Conservation (phyloP, 306 rosid genomes). For the Quercus variabilis region DNA sequence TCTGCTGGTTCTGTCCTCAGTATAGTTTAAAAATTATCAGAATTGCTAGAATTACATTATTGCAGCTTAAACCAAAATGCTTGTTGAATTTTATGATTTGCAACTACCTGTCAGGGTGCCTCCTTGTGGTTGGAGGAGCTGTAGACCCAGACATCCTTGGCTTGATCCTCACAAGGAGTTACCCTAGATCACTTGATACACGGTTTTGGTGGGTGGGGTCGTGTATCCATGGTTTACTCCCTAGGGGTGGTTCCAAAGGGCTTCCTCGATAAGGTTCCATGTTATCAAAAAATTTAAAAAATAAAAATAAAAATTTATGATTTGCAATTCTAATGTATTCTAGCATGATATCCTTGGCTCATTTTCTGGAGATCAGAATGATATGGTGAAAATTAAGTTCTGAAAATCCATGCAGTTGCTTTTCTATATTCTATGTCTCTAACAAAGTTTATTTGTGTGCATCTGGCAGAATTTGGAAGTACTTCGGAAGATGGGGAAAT, state of each 20-base stretch:
- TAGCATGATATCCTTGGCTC: background rate
- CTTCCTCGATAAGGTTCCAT: too few species aligned
- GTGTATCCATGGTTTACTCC: too few species aligned
- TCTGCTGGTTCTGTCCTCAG: background rate
- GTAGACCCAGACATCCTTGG: too few species aligned
- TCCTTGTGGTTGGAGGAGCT: too few species aligned
- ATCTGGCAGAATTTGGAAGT: conserved; percentile 71
- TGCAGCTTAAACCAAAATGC: background rate
- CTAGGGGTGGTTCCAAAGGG: too few species aligned
- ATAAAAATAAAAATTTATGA: background rate
- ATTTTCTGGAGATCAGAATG: background rate
- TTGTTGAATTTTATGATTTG: background rate
- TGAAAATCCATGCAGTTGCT: background rate
- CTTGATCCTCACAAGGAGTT: too few species aligned
- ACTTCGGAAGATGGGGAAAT: conserved; percentile 78
- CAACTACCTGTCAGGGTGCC: too few species aligned
- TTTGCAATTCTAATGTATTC: background rate
- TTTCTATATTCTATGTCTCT: background rate
- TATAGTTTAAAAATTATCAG: background rate
- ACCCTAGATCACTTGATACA: too few species aligned
- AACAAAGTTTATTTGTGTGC: background rate
- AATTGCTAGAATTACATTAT: background rate
- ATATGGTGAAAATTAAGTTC: background rate
- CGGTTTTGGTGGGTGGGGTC: too few species aligned
- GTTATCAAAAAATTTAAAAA: too few species aligned